Percentiles rank a stretch among this genome's conserved stretches.
Conservation (phyloP, 352 stramenopile species). For the Globisporangium recalcitrans region DNA sequence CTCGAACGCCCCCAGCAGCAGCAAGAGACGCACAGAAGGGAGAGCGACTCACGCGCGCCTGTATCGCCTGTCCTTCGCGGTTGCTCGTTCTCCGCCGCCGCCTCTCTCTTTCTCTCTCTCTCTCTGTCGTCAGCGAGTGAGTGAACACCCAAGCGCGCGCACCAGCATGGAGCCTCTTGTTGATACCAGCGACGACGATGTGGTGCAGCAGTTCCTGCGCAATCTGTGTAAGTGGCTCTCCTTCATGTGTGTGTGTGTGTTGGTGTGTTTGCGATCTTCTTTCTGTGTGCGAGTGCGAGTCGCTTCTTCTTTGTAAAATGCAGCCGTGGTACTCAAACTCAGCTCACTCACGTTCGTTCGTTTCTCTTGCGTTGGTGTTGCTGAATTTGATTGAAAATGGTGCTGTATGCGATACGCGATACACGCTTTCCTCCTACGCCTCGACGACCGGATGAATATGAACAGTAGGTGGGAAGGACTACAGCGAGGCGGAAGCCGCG, state of each 20-base stretch:
- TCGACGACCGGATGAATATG: not conserved
- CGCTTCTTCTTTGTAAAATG: slow-evolving; percentile 3
- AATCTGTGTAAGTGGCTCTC: slow-evolving; percentile 14
- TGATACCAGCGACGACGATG: slow-evolving; percentile 2
- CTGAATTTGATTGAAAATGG: not conserved
- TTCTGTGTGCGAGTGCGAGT: not conserved
- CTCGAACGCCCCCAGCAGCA: not conserved
- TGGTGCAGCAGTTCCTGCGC: slow-evolving; percentile 16
- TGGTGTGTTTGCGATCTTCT: not conserved
- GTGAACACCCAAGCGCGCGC: not conserved
- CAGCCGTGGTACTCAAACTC: slow-evolving; percentile 5
- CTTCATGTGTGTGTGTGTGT: not conserved
- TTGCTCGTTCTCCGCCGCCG: not conserved
- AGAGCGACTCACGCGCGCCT: not conserved
- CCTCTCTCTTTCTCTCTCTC: not conserved
- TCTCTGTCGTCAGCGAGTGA: not conserved
- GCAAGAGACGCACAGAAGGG: not conserved
- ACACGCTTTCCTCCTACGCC: not conserved
- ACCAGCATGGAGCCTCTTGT: slow-evolving; percentile 5
- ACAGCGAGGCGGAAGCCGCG: slow-evolving; percentile 47
- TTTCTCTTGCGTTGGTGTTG: not conserved
- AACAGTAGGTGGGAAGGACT: slow-evolving; percentile 50
- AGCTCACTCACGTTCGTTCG: not conserved
- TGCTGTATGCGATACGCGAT: slow-evolving; percentile 10
- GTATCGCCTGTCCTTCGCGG: not conserved